Evolutionary conservation across 352 stramenopile species (phyloP).

Genomic region (Globisporangium parvum): DNA sequence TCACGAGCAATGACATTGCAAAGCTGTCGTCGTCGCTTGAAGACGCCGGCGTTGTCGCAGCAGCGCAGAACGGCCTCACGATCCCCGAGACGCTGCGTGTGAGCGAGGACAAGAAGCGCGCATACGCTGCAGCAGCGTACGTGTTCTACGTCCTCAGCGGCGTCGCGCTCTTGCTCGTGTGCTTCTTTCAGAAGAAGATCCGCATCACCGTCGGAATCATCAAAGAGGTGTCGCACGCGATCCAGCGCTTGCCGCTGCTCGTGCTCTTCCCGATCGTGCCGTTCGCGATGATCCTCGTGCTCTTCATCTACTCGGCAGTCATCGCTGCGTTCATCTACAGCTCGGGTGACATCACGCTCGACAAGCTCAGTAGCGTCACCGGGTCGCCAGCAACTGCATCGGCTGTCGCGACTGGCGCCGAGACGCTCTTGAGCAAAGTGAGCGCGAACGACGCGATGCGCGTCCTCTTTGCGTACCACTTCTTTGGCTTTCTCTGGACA

Average conservation of each 20-base stretch:
- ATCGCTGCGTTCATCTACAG: constrained; percentile 74
- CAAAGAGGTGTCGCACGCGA: constrained; percentile 61
- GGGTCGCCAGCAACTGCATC: constrained; percentile 1
- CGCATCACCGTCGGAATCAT: constrained; percentile 68
- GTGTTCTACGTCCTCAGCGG: constrained; percentile 53
- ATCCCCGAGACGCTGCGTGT: constrained; percentile 49
- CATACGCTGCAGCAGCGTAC: constrained; percentile 58
- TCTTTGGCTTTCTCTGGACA: constrained; percentile 97
- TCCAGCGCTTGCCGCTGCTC: constrained; percentile 55
- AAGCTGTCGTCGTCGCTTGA: constrained; percentile 33
- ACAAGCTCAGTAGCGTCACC: constrained; percentile 17
- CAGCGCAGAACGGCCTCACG: constrained; percentile 30
- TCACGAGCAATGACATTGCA: constrained; percentile 37
- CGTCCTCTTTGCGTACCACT: constrained; percentile 65
- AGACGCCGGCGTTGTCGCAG: constrained; percentile 30
- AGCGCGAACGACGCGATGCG: constrained; percentile 57
- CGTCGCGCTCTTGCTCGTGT: constrained; percentile 68
- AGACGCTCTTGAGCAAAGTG: constrained; percentile 34
- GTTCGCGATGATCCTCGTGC: constrained; percentile 49
- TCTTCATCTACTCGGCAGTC: constrained; percentile 59
- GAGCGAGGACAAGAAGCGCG: constrained; percentile 51
- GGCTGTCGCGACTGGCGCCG: constrained; percentile 11
- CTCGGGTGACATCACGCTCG: constrained; percentile 33
- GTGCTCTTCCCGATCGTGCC: constrained; percentile 64
- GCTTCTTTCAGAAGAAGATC: constrained; percentile 82